Base-by-base conservation (phyloP, 306 rosid genomes). In the Castanea crenata region DNA sequence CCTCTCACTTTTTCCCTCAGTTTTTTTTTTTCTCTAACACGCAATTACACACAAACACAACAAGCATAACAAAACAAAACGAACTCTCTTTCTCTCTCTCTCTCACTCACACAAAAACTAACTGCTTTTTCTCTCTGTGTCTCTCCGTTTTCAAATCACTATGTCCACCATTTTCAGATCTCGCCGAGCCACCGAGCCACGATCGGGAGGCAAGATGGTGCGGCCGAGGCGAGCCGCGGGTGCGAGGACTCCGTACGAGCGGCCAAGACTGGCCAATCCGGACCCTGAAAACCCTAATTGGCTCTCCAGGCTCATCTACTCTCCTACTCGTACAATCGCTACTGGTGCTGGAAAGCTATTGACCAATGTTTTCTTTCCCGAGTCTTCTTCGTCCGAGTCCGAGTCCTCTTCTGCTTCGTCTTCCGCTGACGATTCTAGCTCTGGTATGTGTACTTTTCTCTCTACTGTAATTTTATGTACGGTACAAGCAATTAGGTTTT, bases 181-280 rank as follows among this genome's bases (percentile, higher is more conserved):
- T 71, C 90, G 88, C 29, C 83, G 77, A 27, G 72, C 78, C 79
- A 58, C 68, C 1, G 91, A 81, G 31, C 16, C 87, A 55, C 83
- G 91, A 82, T 82, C 94, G 25, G 98, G 98, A 46, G 98, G 99
- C 74, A 96, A 96, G 71, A 86, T 93, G 6, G 78, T 93, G 67
- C 89, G 99, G 1, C 56, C 85, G 31, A 86, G 96, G 74, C 92
- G 89, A 59, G 32, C 77, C 46, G 81, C 82, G 35, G 34, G 81
- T 15, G 49, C 85, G 2, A 88, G 81, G 58, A 93, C 86, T 18
- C 99, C 99, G 1, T 96, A 96, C 81, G 90, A 85, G 69, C 94
- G 98, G 3, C 97, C 97, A 23, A 75, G 74, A 56, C 79, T 80
- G 6, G 15, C 81, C 56, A 73, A 67, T 77, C 71, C 38, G 19